Base-by-base conservation (phyloP, 129 eudicot species). In the Kitagawia praeruptora region DNA sequence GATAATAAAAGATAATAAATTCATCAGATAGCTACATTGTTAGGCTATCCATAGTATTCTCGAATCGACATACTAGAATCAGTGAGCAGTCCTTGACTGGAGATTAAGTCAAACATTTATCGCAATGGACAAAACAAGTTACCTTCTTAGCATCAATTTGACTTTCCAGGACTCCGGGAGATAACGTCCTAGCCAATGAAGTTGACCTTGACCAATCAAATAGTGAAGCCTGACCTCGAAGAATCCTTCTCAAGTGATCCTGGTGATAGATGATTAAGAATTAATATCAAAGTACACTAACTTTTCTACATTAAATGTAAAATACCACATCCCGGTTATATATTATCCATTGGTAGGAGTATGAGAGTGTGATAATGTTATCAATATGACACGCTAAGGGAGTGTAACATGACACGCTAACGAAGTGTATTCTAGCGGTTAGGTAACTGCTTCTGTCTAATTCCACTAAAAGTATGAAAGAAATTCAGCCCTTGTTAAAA, bases 131-230 rank as follows among this genome's bases (percentile, higher is more conserved):
- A 75, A 25, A 74, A 53, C 31, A 72, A 83, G 15, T 25, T 83
- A 95, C 98, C 98, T 95, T 95, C 83, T 95, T 95, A 73, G 98
- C 97, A 87, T 95, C 98, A 75, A 95, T 89, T 86, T 95, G 94
- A 84, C 98, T 95, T 86, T 95, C 98, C 86, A 95, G 86, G 85
- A 95, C 96, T 79, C 98, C 88, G 74, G 98, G 98, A 23, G 98
- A 95, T 15, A 95, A 83, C 44, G 97, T 95, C 85, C 98, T 90
- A 25, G 98, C 98, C 85, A 95, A 85, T 51, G 97, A 92, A 63
- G 96, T 85, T 82, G 98, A 90, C 80, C 97, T 86, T 84, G 97
- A 90, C 98, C 98, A 95, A 76, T 95, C 98, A 87, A 95, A 95
- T 25, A 95, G 77, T 8, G 96, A 89, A 74, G 97, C 91, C 85